Base-by-base conservation (phyloP, 2,329 filamentous ascomycete genomes). In the Thermomyces lanuginosus region DNA sequence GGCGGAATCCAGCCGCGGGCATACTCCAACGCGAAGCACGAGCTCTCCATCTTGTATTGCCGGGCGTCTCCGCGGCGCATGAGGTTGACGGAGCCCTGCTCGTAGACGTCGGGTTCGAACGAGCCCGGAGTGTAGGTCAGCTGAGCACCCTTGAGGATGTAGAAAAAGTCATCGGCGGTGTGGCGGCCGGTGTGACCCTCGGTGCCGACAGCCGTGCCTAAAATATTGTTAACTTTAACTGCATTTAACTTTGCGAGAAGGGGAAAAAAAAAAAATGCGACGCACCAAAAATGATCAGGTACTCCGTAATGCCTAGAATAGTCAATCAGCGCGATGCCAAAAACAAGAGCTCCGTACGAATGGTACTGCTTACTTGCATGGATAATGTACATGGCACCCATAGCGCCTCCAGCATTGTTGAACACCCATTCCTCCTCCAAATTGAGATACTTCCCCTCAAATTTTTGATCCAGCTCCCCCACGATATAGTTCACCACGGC, bases 91-190 rank as follows among this genome's bases (percentile, higher is more conserved):
- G 37, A 46, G 16, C 50, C 50, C 26, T 46, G 40, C 9, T 49
- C 49, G 40, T 54, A 54, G 24, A 48, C 40, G 36, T 54, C 50
- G 9, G 50, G 39, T 31, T 52, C 49, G 43, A 42, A 54, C 24
- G 37, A 30, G 21, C 50, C 50, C n/a, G 50, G 50, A 4, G 46
- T 41, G 37, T 49, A 54, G 35, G 50, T 49, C 15, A 53, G 40
- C 35, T 54, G 49, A 14, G 50, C 51, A 28, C 50, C 50, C 21
- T 48, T 42, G 16, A 92, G 64, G 62, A 92, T 92, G 63, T 84
- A 71, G 65, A 92, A 92, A 64, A 89, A 92, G 63, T 92, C 83
- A 56, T 92, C 79, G 9, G 82, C 82, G 8, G 81, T 86, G 64
- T 92, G 83, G 26, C 82, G 77, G 37, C 83, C 83, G 1, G 72